Conservation (phyloP, 164 flowering plant genomes). For the Magnolia kwangsiensis region DNA sequence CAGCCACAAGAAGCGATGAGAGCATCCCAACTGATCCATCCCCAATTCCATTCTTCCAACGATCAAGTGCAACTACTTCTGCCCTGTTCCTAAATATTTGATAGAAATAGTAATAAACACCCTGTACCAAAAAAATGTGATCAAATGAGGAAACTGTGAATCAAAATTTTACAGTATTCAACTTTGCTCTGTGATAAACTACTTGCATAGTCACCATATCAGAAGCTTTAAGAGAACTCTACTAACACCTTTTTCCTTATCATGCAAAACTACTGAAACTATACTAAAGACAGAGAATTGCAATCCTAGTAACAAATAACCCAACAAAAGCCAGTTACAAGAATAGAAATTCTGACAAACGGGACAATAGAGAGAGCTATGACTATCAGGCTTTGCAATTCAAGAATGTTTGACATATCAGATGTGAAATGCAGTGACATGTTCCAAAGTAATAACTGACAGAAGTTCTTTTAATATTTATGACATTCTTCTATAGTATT, state of each 20-base stretch:
- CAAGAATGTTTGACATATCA: background rate
- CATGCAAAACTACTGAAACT: background rate
- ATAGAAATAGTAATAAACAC: conserved; percentile 99
- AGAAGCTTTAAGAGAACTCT: background rate
- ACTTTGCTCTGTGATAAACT: background rate
- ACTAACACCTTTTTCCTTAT: background rate
- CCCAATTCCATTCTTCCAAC: conserved; percentile 64
- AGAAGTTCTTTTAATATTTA: background rate
- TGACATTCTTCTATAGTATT: background rate
- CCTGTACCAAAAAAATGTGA: conserved; percentile 59
- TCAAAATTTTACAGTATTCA: background rate
- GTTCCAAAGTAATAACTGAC: background rate
- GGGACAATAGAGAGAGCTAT: background rate
- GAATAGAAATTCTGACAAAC: background rate
- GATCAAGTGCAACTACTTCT: conserved; percentile 62
- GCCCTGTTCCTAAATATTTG: conserved; percentile 89
- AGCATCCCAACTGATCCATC: conserved; percentile 98
- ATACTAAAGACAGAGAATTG: background rate
- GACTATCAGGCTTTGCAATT: background rate
- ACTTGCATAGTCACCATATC: background rate
- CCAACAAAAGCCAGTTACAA: background rate
- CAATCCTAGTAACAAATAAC: background rate
- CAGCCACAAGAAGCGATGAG: conserved; percentile 90
- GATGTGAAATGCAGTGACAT: too few relatives aligned
- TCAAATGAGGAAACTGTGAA: conserved; percentile 25